Evolutionary conservation across 1,139 yeast species (phyloP).

Genomic region (Kodamaea fungicola): DNA sequence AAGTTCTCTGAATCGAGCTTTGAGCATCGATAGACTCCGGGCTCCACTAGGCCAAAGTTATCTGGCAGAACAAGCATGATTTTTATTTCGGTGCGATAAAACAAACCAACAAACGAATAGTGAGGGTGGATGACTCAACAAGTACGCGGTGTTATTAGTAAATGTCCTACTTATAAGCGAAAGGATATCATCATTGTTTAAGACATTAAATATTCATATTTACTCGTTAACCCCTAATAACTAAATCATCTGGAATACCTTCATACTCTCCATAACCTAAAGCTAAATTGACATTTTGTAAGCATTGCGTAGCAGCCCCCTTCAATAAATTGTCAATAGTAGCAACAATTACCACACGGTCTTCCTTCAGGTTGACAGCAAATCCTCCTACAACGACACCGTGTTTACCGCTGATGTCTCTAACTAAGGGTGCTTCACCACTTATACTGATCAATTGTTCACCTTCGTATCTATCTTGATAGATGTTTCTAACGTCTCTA

Average conservation of each 20-base stretch:
- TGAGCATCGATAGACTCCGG: conserved; percentile 62
- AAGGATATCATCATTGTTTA: too few relatives aligned
- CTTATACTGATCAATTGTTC: conserved; percentile 81
- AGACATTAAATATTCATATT: too few relatives aligned
- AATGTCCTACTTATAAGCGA: too few relatives aligned
- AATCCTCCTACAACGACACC: conserved; percentile 95
- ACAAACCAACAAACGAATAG: background rate
- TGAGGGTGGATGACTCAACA: too few relatives aligned
- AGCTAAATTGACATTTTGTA: conserved; percentile 90
- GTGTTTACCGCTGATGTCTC: conserved; percentile 88
- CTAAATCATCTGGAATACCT: conserved; percentile 73
- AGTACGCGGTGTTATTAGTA: too few relatives aligned
- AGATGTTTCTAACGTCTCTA: conserved; percentile 78
- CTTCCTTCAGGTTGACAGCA: conserved; percentile 83
- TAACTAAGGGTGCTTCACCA: conserved; percentile 91
- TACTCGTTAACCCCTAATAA: conserved; percentile 42
- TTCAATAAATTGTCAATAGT: conserved; percentile 92
- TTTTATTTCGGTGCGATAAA: background rate
- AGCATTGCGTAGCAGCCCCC: conserved; percentile 98
- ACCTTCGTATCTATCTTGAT: conserved; percentile 83
- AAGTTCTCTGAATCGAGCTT: conserved; percentile 54
- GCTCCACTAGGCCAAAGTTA: conserved; percentile 73
- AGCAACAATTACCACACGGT: conserved; percentile 90
- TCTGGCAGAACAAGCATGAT: conserved; percentile 75
- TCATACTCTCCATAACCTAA: conserved; percentile 90